Conservation (phyloP, 2,329 filamentous ascomycete genomes). For the Endoconidiophora laricicola region DNA sequence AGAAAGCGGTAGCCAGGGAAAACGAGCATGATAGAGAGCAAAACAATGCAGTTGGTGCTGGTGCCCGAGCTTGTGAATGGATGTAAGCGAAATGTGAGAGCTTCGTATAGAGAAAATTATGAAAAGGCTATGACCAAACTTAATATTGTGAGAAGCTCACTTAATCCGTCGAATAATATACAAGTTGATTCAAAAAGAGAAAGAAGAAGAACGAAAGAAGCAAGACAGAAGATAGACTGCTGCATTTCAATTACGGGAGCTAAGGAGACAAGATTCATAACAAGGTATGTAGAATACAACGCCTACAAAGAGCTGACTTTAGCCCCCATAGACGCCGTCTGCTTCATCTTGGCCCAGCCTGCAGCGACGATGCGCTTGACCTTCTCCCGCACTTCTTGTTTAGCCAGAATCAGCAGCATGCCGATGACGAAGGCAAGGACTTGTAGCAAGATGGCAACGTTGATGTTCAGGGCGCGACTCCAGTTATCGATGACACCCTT, state of each 20-base stretch:
- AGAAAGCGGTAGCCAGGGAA: slow-evolving; percentile 3
- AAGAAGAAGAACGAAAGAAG: not conserved
- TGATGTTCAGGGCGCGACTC: slow-evolving; percentile 33
- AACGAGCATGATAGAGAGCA: slow-evolving; percentile 3
- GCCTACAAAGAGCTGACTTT: slow-evolving; percentile 86
- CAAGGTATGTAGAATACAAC: not conserved
- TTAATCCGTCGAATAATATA: not conserved
- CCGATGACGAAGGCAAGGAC: slow-evolving; percentile 67
- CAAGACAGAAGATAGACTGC: not conserved
- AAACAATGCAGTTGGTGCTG: not conserved
- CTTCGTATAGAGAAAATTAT: not conserved
- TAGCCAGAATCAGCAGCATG: slow-evolving; percentile 58
- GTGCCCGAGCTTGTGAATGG: not conserved
- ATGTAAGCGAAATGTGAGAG: not conserved
- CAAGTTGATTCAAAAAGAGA: slow-evolving; percentile 3
- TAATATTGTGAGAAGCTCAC: too few relatives aligned
- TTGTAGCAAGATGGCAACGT: slow-evolving; percentile 39
- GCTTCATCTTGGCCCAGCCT: slow-evolving; percentile 65
- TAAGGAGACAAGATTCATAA: not conserved
- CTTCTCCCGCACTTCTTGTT: slow-evolving; percentile 57
- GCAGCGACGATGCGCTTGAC: slow-evolving; percentile 50
- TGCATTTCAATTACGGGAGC: not conserved
- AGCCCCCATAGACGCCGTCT: slow-evolving; percentile 86
- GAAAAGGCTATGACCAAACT: not conserved
- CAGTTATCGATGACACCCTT: slow-evolving; percentile 34